phyloP scores from a whole-genome alignment of 257 asterid genomes.

The Scutellaria minor region DNA sequence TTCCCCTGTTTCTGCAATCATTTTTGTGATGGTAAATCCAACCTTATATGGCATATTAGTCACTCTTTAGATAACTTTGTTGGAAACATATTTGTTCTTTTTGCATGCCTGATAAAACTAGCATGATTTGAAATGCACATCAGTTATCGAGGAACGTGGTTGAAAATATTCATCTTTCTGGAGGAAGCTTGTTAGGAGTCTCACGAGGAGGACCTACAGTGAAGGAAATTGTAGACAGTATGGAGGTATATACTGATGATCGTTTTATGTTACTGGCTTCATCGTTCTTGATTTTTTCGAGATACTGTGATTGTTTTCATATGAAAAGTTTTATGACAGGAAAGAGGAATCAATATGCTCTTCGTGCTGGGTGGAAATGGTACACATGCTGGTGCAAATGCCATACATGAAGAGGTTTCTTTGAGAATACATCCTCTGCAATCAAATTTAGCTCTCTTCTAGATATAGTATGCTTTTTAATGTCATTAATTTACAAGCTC shows the following conservation, averaged over 20 bases:
- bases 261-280: conserved; percentile 20
- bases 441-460: conserved; percentile 18
- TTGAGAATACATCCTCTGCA: conserved; percentile 26
- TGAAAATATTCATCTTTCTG: conserved; percentile 93
- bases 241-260: conserved; percentile 60
- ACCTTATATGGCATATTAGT: conserved; percentile 20
- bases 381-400: conserved; percentile 98
- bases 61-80: conserved; percentile 1
- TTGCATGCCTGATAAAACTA: conserved; percentile 8
- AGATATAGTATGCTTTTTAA: background rate
- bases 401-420: conserved; percentile 89
- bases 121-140: conserved; percentile 27
- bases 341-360: conserved; percentile 91
- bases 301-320: conserved; percentile 23
- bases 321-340: conserved; percentile 54
- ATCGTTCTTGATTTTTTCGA: background rate
- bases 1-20: background rate
- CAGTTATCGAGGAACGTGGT: conserved; percentile 92
- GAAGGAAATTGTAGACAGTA: conserved; percentile 78
- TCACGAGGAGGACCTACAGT: conserved; percentile 96
- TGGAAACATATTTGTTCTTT: conserved; percentile 2
- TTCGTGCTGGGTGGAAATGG: conserved; percentile 99
- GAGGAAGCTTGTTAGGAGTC: conserved; percentile 97
- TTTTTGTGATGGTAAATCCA: conserved; percentile 23
- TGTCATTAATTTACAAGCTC: conserved; percentile 21